Base-by-base conservation (phyloP, 345 rosid species). In the Garcia nutans region DNA sequence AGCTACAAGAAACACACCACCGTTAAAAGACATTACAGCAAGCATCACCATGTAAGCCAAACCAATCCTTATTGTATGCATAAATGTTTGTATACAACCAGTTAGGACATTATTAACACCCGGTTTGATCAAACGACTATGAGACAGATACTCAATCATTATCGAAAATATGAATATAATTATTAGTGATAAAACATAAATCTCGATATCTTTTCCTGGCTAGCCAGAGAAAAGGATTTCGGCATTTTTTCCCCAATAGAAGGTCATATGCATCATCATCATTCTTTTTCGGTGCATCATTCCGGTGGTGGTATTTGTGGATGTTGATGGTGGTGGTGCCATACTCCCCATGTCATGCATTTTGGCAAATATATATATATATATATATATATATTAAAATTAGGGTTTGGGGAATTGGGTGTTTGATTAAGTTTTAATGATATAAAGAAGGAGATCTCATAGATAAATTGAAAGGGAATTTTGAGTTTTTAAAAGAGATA, bases 1-100 rank as follows among this genome's bases (percentile, higher is more conserved):
- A 45, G 97, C 94, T 1, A 61, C 92, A 42, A 91, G 28, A 65
- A 90, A 89, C 68, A 91, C 90, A 6, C 98, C 97, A 1, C 78
- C 93, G 56, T 93, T 93, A 71, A 93, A 91, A 9, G 98, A 91
- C 98, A 93, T 93, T 61, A 91, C 77, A 0, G 93, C 92, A 10
- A 93, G 80, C 98, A 93, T 93, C 23, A 89, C 91, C 75, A 87
- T 42, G 78, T 88, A 90, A 15, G 85, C 84, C 10, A 93, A 76
- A 1, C 94, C 88, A 52, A 87, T 82, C 75, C 87, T 84, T 13
- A 91, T 8, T 0, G 86, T 79, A 60, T 88, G 87, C 80, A 91
- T 44, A 28, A 72, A 33, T 7, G 92, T 85, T 81, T 83, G 91
- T 45, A 77, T 49, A 13, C 90, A 3, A 10, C 93, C 91, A 0